Evolutionary conservation across 2,329 filamentous ascomycete species (phyloP), one percentile per base, ranked within the genome.

Genomic region (Aspergillus sp.): DNA sequence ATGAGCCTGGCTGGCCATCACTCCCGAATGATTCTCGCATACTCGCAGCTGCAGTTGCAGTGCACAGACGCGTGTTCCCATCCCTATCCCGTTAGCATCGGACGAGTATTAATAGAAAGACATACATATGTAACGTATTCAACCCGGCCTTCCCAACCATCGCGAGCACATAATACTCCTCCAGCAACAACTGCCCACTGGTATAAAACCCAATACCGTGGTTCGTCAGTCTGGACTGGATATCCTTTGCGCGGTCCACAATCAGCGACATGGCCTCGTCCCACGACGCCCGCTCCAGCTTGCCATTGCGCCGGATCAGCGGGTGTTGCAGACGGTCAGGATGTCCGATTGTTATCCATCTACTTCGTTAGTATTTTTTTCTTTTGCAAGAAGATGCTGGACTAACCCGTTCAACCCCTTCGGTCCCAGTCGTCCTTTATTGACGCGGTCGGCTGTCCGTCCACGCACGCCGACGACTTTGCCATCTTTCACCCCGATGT

Each of bases 201-300:
- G 74, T 76, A 60, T 76, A 76, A 57, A 77, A 76, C 3, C 66
- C 73, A 52, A 76, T 76, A 25, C 70, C 71, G 64, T 75, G 74
- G 49, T 67, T 70, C 0, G 72, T 74, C 27, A 76, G 60, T 12
- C 69, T 64, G 4, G 67, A 52, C 40, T 65, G 64, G 27, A 73
- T 61, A 6, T 72, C 66, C 33, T 69, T 68, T 4, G 70, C 63
- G 21, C 68, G 67, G 5, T 68, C 45, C 1, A 74, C 71, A 48
- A 76, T 73, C 19, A 74, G 51, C 4, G 58, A 56, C 74, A 76
- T 75, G 3, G 73, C 73, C 58, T 75, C 74, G 46, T 76, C 74
- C 74, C 72, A 75, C 8, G 71, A 65, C 3, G 70, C 68, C 6
- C 64, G 66, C 56, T 73, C 68, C 1, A 75, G 68, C 43, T 69